These are phyloP conservation scores for Paspalum notatum DNA, from an alignment of 176 grass and related monocot species.

Conservation along the genomic window DNA sequence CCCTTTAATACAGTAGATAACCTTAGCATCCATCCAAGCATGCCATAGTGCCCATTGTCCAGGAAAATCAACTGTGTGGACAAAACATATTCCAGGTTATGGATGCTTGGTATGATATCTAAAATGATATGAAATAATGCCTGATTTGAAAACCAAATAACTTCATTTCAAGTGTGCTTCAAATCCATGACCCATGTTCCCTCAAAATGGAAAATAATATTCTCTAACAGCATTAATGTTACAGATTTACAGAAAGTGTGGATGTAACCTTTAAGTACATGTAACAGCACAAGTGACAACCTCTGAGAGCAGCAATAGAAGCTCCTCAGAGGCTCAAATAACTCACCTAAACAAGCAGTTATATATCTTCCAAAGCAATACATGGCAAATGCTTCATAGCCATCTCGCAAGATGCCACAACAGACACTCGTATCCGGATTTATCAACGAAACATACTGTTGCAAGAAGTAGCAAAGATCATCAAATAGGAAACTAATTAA, in stretches of 20 bases:
- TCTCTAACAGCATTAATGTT: not conserved
- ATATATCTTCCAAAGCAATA: conserved; percentile 93
- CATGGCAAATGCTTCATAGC: conserved; percentile 90
- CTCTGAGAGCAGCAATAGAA: not conserved
- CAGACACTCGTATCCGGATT: conserved; percentile 75
- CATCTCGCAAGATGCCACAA: conserved; percentile 80
- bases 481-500: conserved; percentile 5
- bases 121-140: not conserved
- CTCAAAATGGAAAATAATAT: conserved; percentile 9
- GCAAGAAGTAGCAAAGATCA: conserved; percentile 18
- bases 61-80: not conserved
- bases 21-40: not conserved
- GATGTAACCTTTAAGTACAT: not conserved
- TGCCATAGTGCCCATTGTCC: not conserved
- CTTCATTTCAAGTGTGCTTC: not conserved
- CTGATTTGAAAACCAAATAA: conserved; percentile 5
- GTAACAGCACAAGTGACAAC: not conserved
- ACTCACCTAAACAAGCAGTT: conserved; percentile 81
- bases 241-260: conserved; percentile 10
- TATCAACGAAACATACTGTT: conserved; percentile 75
- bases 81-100: conserved; percentile 8
- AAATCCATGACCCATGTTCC: not conserved
- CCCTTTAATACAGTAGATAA: not conserved
- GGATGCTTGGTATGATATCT: not conserved
- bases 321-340: not conserved